Evolutionary conservation across 441 rosid species (phyloP).

Genomic region (Pelargonium myrrhifolium): DNA sequence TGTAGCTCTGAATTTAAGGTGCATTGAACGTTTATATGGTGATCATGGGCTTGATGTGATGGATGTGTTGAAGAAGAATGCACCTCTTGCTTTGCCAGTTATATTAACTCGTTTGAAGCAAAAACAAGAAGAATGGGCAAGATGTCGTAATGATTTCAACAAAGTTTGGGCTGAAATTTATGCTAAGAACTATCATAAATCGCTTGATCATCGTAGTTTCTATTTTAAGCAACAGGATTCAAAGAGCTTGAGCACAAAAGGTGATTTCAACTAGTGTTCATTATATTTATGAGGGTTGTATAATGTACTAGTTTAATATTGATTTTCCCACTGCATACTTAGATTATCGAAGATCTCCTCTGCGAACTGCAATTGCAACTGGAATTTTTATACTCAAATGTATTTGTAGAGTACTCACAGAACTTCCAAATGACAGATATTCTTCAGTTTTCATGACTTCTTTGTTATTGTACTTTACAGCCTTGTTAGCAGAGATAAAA

Average conservation of each 20-base stretch:
- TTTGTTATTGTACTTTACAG: constrained; percentile 39
- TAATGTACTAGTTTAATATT: constrained; percentile 5
- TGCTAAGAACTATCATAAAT: constrained; percentile 88
- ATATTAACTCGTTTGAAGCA: constrained; percentile 91
- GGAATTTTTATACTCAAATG: background rate
- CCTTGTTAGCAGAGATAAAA: constrained; percentile 76
- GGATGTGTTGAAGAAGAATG: constrained; percentile 77
- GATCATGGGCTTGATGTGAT: constrained; percentile 97
- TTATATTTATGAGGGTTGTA: background rate
- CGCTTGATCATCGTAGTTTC: constrained; percentile 96
- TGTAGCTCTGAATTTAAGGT: constrained; percentile 78
- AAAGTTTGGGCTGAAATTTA: constrained; percentile 99
- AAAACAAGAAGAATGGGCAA: constrained; percentile 97
- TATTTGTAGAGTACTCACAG: background rate
- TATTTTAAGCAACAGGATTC: constrained; percentile 95
- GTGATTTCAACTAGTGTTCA: constrained; percentile 31
- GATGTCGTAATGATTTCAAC: constrained; percentile 86
- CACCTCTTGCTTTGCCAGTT: constrained; percentile 81
- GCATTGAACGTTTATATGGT: constrained; percentile 88
- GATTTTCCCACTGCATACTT: background rate
- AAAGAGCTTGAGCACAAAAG: constrained; percentile 88
- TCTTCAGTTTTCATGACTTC: constrained; percentile 16
- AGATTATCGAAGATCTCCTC: background rate
- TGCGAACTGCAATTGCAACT: background rate
- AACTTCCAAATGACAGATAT: background rate